A percentile compares a stretch with the other conserved stretches of the same genome.
phyloP scores from a whole-genome alignment of 345 rosid genomes.

The Populus alba region DNA sequence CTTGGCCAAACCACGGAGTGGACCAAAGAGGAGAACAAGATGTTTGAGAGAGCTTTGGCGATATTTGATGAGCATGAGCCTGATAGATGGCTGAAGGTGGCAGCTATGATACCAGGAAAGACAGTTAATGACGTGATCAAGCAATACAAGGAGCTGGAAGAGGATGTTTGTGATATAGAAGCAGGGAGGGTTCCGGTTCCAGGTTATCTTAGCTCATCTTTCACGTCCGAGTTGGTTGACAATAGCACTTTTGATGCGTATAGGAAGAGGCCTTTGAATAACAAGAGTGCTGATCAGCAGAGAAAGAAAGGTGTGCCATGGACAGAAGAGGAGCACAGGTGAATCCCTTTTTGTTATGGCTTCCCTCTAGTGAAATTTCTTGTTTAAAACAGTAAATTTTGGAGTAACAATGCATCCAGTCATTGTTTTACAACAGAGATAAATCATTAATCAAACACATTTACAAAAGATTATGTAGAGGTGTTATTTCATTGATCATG shows the following conservation, averaged over 20 bases:
- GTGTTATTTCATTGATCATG: background rate
- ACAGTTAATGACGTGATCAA: conserved; percentile 61
- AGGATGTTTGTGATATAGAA: conserved; percentile 67
- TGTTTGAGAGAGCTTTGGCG: conserved; percentile 76
- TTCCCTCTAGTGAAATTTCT: background rate
- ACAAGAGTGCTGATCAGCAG: conserved; percentile 59
- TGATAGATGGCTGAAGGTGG: conserved; percentile 67
- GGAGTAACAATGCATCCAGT: background rate
- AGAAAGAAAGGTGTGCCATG: conserved; percentile 95
- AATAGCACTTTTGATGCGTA: conserved; percentile 33
- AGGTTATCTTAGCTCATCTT: conserved; percentile 50
- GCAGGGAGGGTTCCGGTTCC: conserved; percentile 75
- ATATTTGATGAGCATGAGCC: conserved; percentile 60
- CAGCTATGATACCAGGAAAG: conserved; percentile 71
- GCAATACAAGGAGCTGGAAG: conserved; percentile 66
- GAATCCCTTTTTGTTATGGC: conserved; percentile 1
- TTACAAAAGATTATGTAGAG: background rate
- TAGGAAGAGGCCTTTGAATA: conserved; percentile 50
- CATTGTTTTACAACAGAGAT: background rate
- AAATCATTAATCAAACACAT: background rate
- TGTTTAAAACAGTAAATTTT: background rate
- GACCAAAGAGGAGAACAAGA: conserved; percentile 79
- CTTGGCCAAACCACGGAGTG: conserved; percentile 37
- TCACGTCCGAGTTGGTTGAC: conserved; percentile 35
- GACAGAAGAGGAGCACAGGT: conserved; percentile 99